These are phyloP conservation scores for Apodospora peruviana DNA, from an alignment of 495 filamentous ascomycete genomes.

Conservation along the genomic window DNA sequence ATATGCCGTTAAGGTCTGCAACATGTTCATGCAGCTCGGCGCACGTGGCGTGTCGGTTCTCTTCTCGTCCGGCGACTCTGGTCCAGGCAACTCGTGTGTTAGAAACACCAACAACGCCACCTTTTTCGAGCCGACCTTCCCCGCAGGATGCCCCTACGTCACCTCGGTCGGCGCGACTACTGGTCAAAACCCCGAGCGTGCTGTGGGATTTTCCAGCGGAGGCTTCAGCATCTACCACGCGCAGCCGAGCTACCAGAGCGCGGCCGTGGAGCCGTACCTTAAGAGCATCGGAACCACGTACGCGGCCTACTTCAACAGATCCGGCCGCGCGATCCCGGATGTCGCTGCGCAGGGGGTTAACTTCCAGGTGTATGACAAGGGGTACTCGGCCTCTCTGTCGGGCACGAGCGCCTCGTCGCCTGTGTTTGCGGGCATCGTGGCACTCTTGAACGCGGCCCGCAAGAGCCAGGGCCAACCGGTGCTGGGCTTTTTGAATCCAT, in stretches of 20 bases:
- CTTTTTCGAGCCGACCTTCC: slow-evolving; percentile 54
- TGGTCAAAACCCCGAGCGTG: slow-evolving; percentile 54
- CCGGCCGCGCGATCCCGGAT: slow-evolving; percentile 68
- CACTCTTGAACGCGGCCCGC: slow-evolving; percentile 63
- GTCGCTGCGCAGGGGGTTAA: slow-evolving; percentile 52
- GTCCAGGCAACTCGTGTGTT: slow-evolving; percentile 61
- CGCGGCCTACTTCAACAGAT: slow-evolving; percentile 39
- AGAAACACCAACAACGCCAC: slow-evolving; percentile 67
- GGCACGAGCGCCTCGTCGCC: slow-evolving; percentile 67
- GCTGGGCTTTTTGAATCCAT: slow-evolving; percentile 72
- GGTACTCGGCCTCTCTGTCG: slow-evolving; percentile 13
- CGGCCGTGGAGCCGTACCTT: slow-evolving; percentile 48
- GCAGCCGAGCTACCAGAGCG: slow-evolving; percentile 56
- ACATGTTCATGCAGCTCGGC: slow-evolving; percentile 59
- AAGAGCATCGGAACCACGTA: slow-evolving; percentile 15
- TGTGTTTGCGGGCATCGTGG: slow-evolving; percentile 56
- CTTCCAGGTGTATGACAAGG: slow-evolving; percentile 12
- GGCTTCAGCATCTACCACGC: slow-evolving; percentile 66
- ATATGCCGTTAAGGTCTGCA: slow-evolving; percentile 67
- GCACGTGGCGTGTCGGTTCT: slow-evolving; percentile 72
- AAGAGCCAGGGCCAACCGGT: slow-evolving; percentile 47
- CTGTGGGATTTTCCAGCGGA: slow-evolving; percentile 44
- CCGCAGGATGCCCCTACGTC: slow-evolving; percentile 61
- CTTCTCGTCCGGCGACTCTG: slow-evolving; percentile 66
- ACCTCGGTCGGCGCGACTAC: slow-evolving; percentile 68